Conservation (phyloP, 108 stramenopile genomes). For the Cyclostephanos tholiformis region DNA sequence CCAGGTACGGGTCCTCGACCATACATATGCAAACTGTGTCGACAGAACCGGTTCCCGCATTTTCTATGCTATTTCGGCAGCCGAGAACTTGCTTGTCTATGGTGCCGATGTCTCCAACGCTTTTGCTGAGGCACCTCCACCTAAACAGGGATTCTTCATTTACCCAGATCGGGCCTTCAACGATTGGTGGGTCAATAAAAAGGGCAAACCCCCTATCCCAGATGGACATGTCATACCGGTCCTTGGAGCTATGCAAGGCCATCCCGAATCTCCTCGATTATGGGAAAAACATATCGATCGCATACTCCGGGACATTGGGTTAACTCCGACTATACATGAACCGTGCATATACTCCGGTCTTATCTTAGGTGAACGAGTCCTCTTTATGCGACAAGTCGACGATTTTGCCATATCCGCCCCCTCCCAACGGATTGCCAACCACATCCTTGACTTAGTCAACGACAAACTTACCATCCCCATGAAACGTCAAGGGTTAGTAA, state of each 20-base stretch:
- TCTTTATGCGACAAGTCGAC: constrained; percentile 28
- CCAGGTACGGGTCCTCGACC: background rate
- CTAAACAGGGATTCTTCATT: constrained; percentile 25
- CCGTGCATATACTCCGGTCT: constrained; percentile 11
- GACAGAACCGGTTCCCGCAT: constrained; percentile 23
- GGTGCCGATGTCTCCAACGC: constrained; percentile 42
- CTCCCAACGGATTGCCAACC: background rate
- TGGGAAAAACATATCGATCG: constrained; percentile 27
- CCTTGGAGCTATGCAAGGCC: constrained; percentile 16
- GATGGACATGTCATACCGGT: constrained; percentile 32
- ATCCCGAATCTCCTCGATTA: constrained; percentile 22
- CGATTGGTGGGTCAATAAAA: constrained; percentile 34
- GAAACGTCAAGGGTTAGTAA: constrained; percentile 7
- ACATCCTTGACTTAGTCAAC: background rate
- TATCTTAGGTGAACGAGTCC: constrained; percentile 8
- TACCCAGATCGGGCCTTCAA: constrained; percentile 31
- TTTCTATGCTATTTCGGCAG: constrained; percentile 16
- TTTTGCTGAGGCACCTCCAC: constrained; percentile 4
- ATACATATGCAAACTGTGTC: constrained; percentile 12
- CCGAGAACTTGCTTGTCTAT: background rate
- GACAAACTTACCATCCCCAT: constrained; percentile 5
- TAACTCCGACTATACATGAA: constrained; percentile 19
- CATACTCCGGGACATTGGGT: constrained; percentile 1
- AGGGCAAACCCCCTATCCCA: constrained; percentile 32
- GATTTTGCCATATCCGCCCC: constrained; percentile 16